Evolutionary conservation across 306 rosid species (phyloP), one percentile per base, ranked within the genome.

Genomic region (Cicer arietinum): DNA sequence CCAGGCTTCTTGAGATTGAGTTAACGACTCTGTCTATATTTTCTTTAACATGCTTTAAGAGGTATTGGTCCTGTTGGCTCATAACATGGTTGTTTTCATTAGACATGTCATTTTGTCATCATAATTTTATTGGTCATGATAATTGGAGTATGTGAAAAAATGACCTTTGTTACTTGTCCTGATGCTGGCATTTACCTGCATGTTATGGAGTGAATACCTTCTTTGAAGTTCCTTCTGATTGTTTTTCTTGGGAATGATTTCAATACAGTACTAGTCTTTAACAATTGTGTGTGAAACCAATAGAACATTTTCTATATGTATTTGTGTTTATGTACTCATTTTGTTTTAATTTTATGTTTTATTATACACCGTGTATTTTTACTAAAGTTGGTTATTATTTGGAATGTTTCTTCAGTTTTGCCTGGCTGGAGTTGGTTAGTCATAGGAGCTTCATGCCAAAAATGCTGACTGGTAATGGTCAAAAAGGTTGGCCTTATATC

Each of bases 351-450:
- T 62, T 43, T 37, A 20, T 30, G 8, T 25, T 64, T 40, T 4
- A 20, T 42, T 40, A 63, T 61, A 12, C 40, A 45, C 67, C 13
- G 4, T 6, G 1, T 61, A 7, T 70, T 75, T 17, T 65, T 65
- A 45, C 16, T 37, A 45, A 45, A 50, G 9, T 69, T 54, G 48
- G 11, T 8, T 53, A 45, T 43, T 40, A 67, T 71, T 53, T 77
- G 70, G 73, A 42, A 69, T 77, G 35, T 75, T 79, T 89, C 52
- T 69, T 75, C 88, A 95, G 99, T 84, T 95, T 84, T 95, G 98
- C 91, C 9, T 95, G 99, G 99, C 98, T 95, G 41, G 99, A 95
- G 91, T 85, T 95, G 89, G 88, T 89, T 73, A 95, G 98, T 85
- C 94, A 95, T 78, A 84, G 98, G 83, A 89, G 96, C 78, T 95